Evolutionary conservation across 306 rosid species (phyloP), one percentile per base, ranked within the genome.

Genomic region (Rubus idaeus): DNA sequence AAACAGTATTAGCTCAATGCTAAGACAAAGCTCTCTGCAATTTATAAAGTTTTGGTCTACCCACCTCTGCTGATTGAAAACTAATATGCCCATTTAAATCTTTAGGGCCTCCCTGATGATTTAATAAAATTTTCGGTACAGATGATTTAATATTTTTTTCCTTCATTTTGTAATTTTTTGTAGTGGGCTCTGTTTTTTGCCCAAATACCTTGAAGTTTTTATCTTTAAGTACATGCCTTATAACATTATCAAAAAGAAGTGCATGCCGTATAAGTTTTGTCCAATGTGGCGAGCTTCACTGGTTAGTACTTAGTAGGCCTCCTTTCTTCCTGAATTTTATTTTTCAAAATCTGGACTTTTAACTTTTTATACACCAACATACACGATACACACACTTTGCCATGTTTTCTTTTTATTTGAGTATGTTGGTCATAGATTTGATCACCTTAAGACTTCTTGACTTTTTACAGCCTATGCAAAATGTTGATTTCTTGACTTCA

Each of bases 1-100:
- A 30, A 81, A 76, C 83, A 75, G 40, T 70, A 63, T 73, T 65
- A 35, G 75, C 63, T 69, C 79, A 45, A 68, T 72, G 77, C 77
- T 62, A 37, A 82, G 74, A 76, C 76, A 75, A 58, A 37, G 21
- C 69, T 61, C 70, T 79, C 61, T 75, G 79, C 66, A 73, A 47
- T 77, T 75, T 67, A 49, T 83, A 11, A 46, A 47, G 17, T 61
- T 45, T 61, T 44, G 68, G 26, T 58, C 66, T 44, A 23, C 57
- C 42, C 44, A 58, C 57, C 68, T 30, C 8, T 45, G 37, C 68
- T 23, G 10, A 21, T 42, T 41, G 14, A 57, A 73, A 21, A 57
- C 67, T 4, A 26, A 26, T 21, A 11, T 57, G 40, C 55, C 55
- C 68, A 13, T 56, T 23, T 20, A 42, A 12, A 41, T 73, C 41